Evolutionary conservation across 768 basidiomycete species (phyloP).

Genomic region (Hydnomerulius pinastri): DNA sequence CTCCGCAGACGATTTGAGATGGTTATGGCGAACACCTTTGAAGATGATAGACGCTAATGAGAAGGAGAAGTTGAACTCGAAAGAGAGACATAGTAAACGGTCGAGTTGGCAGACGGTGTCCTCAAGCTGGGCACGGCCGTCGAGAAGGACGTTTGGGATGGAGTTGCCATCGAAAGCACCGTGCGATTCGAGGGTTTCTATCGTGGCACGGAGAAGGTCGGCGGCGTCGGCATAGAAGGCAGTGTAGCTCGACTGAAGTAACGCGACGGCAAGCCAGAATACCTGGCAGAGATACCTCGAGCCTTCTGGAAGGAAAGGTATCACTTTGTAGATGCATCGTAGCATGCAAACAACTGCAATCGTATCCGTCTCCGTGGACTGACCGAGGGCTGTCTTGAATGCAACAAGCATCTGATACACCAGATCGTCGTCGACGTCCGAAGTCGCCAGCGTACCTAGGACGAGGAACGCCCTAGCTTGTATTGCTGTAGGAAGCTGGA

Average conservation of each 20-base stretch:
- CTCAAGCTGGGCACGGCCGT: slow-evolving; percentile 63
- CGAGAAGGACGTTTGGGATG: slow-evolving; percentile 60
- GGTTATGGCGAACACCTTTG: slow-evolving; percentile 78
- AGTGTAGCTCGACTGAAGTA: slow-evolving; percentile 77
- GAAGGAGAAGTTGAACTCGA: slow-evolving; percentile 79
- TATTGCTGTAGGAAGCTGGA: slow-evolving; percentile 86
- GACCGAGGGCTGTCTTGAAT: slow-evolving; percentile 68
- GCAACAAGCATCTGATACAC: slow-evolving; percentile 93
- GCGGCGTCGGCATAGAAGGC: slow-evolving; percentile 71
- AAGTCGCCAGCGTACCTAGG: slow-evolving; percentile 76
- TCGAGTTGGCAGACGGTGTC: slow-evolving; percentile 75
- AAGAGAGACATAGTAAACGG: slow-evolving; percentile 69
- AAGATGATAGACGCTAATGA: slow-evolving; percentile 81
- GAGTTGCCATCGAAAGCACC: slow-evolving; percentile 56
- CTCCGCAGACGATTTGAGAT: slow-evolving; percentile 62
- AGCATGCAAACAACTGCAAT: slow-evolving; percentile 84
- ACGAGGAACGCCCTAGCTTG: slow-evolving; percentile 87
- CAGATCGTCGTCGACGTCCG: slow-evolving; percentile 90
- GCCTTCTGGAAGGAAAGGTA: slow-evolving; percentile 65
- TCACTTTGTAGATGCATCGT: slow-evolving; percentile 76
- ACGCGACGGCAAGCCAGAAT: slow-evolving; percentile 87
- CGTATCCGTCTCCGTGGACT: slow-evolving; percentile 70
- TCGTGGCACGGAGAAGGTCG: slow-evolving; percentile 61
- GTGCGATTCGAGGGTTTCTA: slow-evolving; percentile 64
- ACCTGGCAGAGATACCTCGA: slow-evolving; percentile 75